Evolutionary conservation across 352 stramenopile species (phyloP).

Genomic region (Globisporangium uncinulatum): DNA sequence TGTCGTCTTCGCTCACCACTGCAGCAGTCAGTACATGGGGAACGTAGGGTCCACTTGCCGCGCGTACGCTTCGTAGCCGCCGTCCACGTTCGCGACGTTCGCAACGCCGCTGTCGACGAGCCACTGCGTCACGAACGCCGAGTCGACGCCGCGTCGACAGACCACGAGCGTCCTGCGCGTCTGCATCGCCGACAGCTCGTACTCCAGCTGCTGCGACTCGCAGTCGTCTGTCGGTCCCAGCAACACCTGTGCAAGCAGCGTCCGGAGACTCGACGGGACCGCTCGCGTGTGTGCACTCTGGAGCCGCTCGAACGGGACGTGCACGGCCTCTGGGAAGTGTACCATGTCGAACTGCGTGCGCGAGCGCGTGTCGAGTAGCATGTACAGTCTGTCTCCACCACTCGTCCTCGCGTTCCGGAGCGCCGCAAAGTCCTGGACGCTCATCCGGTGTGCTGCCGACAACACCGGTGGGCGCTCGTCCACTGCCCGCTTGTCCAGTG

Average conservation of each 20-base stretch:
- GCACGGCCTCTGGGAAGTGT: constrained; percentile 62
- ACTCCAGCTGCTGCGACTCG: neutral
- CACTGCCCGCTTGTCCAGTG: neutral
- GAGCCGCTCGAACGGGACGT: constrained; percentile 47
- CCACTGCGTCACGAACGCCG: constrained; percentile 47
- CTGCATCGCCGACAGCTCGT: no score
- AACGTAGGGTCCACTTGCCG: constrained; percentile 44
- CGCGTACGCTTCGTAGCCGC: constrained; percentile 67
- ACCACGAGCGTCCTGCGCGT: constrained; percentile 40
- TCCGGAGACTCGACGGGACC: neutral
- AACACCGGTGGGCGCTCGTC: constrained; percentile 6
- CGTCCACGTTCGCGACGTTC: constrained; percentile 56
- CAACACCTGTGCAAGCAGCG: neutral
- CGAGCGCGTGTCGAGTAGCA: constrained; percentile 56
- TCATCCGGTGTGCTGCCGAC: constrained; percentile 25
- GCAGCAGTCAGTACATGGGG: constrained; percentile 57
- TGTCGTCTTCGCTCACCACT: neutral
- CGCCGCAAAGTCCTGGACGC: constrained; percentile 26
- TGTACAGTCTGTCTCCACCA: constrained; percentile 19
- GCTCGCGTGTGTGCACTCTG: constrained; percentile 16
- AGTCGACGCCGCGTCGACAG: constrained; percentile 77
- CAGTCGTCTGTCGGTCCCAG: neutral
- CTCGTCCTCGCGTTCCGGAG: constrained; percentile 12
- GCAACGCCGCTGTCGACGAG: constrained; percentile 35
- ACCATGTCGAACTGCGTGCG: constrained; percentile 70